Evolutionary conservation across 768 basidiomycete genomes (phyloP), one percentile per base, ranked within the genome.

Genomic region (Lactarius indigo): DNA sequence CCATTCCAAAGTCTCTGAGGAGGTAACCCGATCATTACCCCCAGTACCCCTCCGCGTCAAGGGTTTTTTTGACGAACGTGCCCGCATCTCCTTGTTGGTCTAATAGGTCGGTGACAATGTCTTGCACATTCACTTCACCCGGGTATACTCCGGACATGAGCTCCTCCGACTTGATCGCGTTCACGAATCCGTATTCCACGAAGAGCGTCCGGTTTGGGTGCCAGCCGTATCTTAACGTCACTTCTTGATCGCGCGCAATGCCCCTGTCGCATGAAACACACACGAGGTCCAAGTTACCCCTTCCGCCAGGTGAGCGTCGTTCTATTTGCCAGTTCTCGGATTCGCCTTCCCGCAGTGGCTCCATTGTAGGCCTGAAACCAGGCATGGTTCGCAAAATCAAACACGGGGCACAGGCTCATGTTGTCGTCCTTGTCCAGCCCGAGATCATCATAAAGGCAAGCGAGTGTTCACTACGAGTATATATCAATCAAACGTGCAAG

Each of bases 371-470:
- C 47, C 74, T n/a, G 73, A 41, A 73, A 59, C 47, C 78, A 69
- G 2, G 80, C 79, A 70, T 97, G 95, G 71, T 97, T 97, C 17
- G 92, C 92, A 68, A 98, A 89, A 78, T 98, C 96, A 61, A 97
- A 80, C 39, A 97, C 81, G 10, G 96, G 96, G 67, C 91, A 92
- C 65, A 98, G 81, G 0, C 94, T 92, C 66, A 95, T 77, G 73
- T 96, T 95, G 74, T 94, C 85, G 71, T 88, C 81, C 13, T 82
- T 80, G 58, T 76, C 79, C 33, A 77, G 72, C 69, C 79, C 83
- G 52, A 88, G 75, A 66, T 84, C 87, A 74, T 87, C 85, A 75
- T 86, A 94, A 26, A 98, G 85, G 74, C 91, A 94, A 94, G 57
- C 96, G 87, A 6, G 96, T 98, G 75, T 98, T 98, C 64, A 97